Evolutionary conservation across 306 rosid genomes (phyloP), one percentile per base, ranked within the genome.

Genomic region (Canavalia gladiata): DNA sequence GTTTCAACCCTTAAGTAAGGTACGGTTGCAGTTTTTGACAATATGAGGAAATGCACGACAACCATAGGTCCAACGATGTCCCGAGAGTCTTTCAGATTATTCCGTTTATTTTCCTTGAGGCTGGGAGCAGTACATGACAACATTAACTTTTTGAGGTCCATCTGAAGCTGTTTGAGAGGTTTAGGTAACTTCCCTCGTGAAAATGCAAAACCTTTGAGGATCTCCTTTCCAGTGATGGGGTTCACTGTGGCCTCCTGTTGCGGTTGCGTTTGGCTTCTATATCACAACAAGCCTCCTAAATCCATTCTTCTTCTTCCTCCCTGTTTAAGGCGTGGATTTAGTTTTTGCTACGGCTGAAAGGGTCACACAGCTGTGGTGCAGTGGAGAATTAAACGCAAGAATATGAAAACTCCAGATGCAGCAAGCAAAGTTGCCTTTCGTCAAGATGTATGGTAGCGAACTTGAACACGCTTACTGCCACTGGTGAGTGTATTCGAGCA

Each of bases 31-130:
- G 99, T 93, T 90, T 96, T 96, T 31, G 99, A 93, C 86, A 96
- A 79, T 42, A 96, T 90, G 88, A 96, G 91, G 84, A 96, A 96
- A 84, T 96, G 99, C 0, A 98, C 89, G 55, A 93, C 98, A 60
- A 98, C 98, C 94, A 92, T 89, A 18, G 99, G 98, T 64, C 98
- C 99, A 73, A 98, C 94, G 83, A 93, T 91, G 54, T 96, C 93
- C 84, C 93, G 74, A 86, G 90, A 96, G 79, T 96, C 99, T 65
- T 57, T 93, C 46, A 96, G 83, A 88, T 78, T 96, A 80, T 96
- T 93, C 72, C 98, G 79, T 77, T 81, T 93, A 88, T 96, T 96
- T 90, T 93, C 99, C 99, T 96, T 90, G 51, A 96, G 97, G 54
- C 82, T 90, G 46, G 92, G 91, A 64, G 99, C 99, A 50, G 99